A percentile compares a stretch with the other conserved stretches of the same genome.
phyloP scores from a whole-genome alignment of 805 yeast species.

The Sporopachydermia lactativora region DNA sequence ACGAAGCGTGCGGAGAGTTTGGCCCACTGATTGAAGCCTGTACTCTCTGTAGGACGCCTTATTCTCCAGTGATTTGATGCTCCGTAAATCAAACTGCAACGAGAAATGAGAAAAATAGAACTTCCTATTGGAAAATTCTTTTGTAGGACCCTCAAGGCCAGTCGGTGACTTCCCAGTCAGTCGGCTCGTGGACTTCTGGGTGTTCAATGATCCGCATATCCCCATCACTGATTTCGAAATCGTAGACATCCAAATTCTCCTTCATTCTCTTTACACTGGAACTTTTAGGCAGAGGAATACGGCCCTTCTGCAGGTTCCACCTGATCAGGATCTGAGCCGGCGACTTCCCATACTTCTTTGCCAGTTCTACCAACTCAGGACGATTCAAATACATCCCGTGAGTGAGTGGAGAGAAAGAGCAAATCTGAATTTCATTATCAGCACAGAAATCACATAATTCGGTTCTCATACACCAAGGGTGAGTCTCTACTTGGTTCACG shows the following conservation, averaged over 20 bases:
- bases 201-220: slow-evolving; percentile 38
- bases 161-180: slow-evolving; percentile 65
- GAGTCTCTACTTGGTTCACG: slow-evolving; percentile 36
- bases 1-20: too few relatives aligned
- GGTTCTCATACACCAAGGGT: slow-evolving; percentile 34
- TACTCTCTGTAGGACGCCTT: too few relatives aligned
- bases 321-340: slow-evolving; percentile 33
- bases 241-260: slow-evolving; percentile 40
- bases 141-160: slow-evolving; percentile 27
- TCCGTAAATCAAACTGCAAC: too few relatives aligned
- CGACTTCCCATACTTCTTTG: slow-evolving; percentile 24
- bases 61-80: too few relatives aligned
- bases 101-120: too few relatives aligned
- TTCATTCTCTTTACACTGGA: slow-evolving; percentile 40
- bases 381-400: slow-evolving; percentile 21
- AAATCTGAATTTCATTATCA: slow-evolving; percentile 12
- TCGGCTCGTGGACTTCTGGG: slow-evolving; percentile 50
- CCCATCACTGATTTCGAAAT: slow-evolving; percentile 34
- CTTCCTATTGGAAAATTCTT: too few relatives aligned
- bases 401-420: slow-evolving; percentile 22
- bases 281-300: slow-evolving; percentile 66
- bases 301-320: slow-evolving; percentile 40
- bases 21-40: too few relatives aligned
- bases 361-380: slow-evolving; percentile 20
- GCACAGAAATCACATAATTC: slow-evolving; percentile 22